phyloP scores from a whole-genome alignment of 2,329 filamentous ascomycete genomes.

The Scytalidium lignicola region DNA sequence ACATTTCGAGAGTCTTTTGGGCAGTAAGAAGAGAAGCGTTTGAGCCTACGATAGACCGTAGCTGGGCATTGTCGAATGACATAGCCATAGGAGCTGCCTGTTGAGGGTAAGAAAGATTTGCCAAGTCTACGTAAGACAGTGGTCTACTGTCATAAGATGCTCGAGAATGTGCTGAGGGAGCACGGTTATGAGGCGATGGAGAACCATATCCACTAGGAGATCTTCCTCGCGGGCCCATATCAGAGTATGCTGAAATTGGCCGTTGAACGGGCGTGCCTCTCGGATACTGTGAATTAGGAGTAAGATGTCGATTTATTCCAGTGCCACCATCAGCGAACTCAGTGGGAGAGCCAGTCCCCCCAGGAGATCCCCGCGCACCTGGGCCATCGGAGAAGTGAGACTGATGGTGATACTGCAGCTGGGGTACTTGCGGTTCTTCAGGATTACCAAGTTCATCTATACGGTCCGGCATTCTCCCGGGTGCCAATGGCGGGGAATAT shows the following conservation, averaged over 20 bases:
- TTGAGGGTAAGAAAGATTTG: slow-evolving; percentile 42
- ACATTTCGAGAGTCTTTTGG: slow-evolving; percentile 96
- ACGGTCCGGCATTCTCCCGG: slow-evolving; percentile 5
- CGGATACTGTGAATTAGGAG: slow-evolving; percentile 48
- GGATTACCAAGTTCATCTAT: slow-evolving; percentile 19
- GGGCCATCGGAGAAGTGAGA: slow-evolving; percentile 37
- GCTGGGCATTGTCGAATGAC: slow-evolving; percentile 69
- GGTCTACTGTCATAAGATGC: slow-evolving; percentile 24
- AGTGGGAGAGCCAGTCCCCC: slow-evolving; percentile 9
- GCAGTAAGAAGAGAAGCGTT: slow-evolving; percentile 88
- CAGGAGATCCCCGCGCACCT: slow-evolving; percentile 19
- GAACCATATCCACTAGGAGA: slow-evolving; percentile 38
- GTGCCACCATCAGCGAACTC: slow-evolving; percentile 39
- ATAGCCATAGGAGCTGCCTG: slow-evolving; percentile 24
- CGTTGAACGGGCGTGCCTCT: slow-evolving; percentile 57
- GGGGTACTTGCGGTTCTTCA: slow-evolving; percentile 36
- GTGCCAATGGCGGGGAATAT: slow-evolving; percentile 8
- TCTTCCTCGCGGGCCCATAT: slow-evolving; percentile 59
- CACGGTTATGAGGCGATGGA: slow-evolving; percentile 21
- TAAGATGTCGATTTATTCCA: slow-evolving; percentile 56
- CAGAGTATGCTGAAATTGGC: slow-evolving; percentile 75
- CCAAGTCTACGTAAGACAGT: slow-evolving; percentile 41
- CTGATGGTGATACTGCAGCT: slow-evolving; percentile 56
- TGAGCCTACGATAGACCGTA: slow-evolving; percentile 75
- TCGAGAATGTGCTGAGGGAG: slow-evolving; percentile 25